These are phyloP conservation scores for Retiboletus flavoniger DNA, from an alignment of 1,284 basidiomycete species.

Conservation along the genomic window DNA sequence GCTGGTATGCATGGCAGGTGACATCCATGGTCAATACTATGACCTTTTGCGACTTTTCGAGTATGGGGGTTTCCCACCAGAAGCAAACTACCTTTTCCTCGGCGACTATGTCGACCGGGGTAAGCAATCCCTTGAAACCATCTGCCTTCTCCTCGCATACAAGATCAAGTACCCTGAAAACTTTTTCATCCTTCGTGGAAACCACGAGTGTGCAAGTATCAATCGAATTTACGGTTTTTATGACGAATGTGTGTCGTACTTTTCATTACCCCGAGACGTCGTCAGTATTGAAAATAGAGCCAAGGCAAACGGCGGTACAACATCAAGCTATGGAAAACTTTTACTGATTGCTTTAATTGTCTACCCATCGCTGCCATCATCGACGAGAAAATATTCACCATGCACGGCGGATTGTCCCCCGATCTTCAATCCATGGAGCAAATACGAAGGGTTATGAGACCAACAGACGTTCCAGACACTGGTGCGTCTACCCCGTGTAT, in stretches of 20 bases:
- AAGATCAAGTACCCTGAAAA: conserved; percentile 99
- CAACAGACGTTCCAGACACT: conserved; percentile 98
- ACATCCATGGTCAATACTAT: conserved; percentile 96
- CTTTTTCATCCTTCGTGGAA: conserved; percentile 93
- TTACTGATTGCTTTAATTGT: conserved; percentile 97
- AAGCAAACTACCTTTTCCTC: conserved; percentile 94
- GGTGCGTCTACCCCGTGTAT: conserved; percentile 50
- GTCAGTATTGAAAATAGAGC: conserved; percentile 11
- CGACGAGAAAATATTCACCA: conserved; percentile 96
- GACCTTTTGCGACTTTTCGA: conserved; percentile 92
- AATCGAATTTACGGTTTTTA: conserved; percentile 97
- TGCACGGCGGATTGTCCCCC: conserved; percentile 92
- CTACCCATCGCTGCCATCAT: conserved; percentile 95
- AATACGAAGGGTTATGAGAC: conserved; percentile 98
- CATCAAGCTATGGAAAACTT: conserved; percentile 98
- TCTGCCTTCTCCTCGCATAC: conserved; percentile 88
- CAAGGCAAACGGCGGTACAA: conserved; percentile 95
- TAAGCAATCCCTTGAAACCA: conserved; percentile 93
- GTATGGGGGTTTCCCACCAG: conserved; percentile 93
- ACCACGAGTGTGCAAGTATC: conserved; percentile 94
- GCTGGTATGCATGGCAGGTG: conserved; percentile 51
- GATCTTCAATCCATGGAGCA: conserved; percentile 99
- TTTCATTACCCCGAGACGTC: background rate
- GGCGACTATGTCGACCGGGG: conserved; percentile 96
- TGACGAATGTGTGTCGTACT: conserved; percentile 78